A percentile compares a stretch with the other conserved stretches of the same genome.
Conservation (phyloP, 2,329 filamentous ascomycete genomes). For the Ophiostoma ips region DNA sequence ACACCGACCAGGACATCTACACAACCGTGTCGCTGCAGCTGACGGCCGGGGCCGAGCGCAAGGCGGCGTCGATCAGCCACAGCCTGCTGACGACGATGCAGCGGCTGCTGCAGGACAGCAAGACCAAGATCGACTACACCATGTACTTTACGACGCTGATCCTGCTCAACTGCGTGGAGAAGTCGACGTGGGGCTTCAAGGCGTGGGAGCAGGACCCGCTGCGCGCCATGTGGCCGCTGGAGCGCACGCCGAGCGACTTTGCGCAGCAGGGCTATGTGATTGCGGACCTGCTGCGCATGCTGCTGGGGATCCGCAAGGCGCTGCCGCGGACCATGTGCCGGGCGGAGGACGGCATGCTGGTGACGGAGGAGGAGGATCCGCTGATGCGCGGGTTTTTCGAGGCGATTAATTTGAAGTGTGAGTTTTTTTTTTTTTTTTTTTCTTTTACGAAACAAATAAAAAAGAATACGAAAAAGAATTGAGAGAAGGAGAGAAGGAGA, state of each 20-base stretch:
- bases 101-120: slow-evolving; percentile 45
- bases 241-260: slow-evolving; percentile 41
- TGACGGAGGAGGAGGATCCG: slow-evolving; percentile 31
- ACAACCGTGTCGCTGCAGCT: slow-evolving; percentile 50
- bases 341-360: slow-evolving; percentile 33
- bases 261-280: slow-evolving; percentile 45
- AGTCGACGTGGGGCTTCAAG: slow-evolving; percentile 55
- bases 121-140: slow-evolving; percentile 43
- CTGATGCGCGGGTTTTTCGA: slow-evolving; percentile 38
- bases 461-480: too few relatives aligned
- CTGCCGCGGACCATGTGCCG: slow-evolving; percentile 37
- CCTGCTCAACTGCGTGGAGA: slow-evolving; percentile 52
- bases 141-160: slow-evolving; percentile 49
- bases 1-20: slow-evolving; percentile 41
- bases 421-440: slow-evolving; percentile 18
- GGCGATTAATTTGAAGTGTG: slow-evolving; percentile 42
- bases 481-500: too few relatives aligned
- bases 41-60: slow-evolving; percentile 49
- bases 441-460: too few relatives aligned
- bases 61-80: slow-evolving; percentile 45
- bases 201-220: slow-evolving; percentile 52
- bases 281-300: slow-evolving; percentile 45
- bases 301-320: slow-evolving; percentile 45
- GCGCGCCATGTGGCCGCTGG: slow-evolving; percentile 46
- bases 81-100: slow-evolving; percentile 46